A percentile compares a stretch with the other conserved stretches of the same genome.
These are phyloP conservation scores for Hirschioporus abietinus DNA, from an alignment of 768 basidiomycete species.

Conservation along the genomic window DNA sequence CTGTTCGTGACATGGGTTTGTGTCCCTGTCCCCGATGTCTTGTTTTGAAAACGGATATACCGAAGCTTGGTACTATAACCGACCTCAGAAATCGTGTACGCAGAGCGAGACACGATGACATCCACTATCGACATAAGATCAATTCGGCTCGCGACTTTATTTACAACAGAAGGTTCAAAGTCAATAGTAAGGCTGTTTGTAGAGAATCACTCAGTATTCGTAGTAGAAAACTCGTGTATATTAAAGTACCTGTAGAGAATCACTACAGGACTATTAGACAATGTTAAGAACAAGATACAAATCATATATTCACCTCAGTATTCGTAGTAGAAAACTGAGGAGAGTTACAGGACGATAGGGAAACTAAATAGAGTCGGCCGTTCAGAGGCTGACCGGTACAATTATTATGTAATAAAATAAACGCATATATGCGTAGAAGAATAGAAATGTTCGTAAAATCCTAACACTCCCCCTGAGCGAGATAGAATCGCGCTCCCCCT, in stretches of 20 bases:
- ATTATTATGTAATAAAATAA: too few species aligned
- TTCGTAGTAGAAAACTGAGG: too few species aligned
- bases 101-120: conserved; percentile 14
- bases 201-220: too few species aligned
- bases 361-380: too few species aligned
- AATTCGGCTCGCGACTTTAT: conserved; percentile 19
- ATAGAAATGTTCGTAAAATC: background rate
- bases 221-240: too few species aligned
- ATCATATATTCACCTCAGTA: too few species aligned
- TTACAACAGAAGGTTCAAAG: conserved; percentile 21
- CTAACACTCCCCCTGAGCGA: background rate
- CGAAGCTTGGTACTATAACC: conserved; percentile 22
- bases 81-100: conserved; percentile 12
- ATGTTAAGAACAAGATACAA: too few species aligned
- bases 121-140: conserved; percentile 9
- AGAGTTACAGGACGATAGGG: too few species aligned
- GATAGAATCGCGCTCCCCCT: background rate
- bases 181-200: conserved; percentile 19
- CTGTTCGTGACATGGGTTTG: conserved; percentile 31
- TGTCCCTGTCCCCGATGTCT: conserved; percentile 37
- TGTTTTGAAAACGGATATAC: conserved; percentile 23
- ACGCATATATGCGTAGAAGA: too few species aligned
- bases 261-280: too few species aligned
- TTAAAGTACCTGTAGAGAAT: too few species aligned
- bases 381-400: too few species aligned